A percentile compares a stretch with the other conserved stretches of the same genome.
These are phyloP conservation scores for Populus hybrid DNA, from an alignment of 441 rosid genomes.

Conservation along the genomic window DNA sequence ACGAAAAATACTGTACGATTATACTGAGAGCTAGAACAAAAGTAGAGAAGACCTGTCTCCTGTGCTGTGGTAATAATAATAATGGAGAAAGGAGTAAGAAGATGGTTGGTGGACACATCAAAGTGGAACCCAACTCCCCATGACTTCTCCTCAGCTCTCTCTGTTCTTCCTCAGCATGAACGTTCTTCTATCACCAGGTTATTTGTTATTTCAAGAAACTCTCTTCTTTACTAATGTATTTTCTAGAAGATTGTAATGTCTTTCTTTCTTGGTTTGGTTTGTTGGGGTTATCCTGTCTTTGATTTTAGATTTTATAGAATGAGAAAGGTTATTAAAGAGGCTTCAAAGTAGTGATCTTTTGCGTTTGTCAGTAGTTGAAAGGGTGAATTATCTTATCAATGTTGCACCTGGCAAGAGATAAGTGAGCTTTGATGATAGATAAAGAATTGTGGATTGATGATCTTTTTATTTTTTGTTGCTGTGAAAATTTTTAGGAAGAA, in stretches of 20 bases:
- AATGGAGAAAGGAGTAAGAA: conserved; percentile 55
- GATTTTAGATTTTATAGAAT: background rate
- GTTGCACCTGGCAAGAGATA: background rate
- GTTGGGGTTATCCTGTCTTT: background rate
- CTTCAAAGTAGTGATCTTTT: background rate
- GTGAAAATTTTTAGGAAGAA: background rate
- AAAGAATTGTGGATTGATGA: background rate
- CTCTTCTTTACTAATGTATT: background rate
- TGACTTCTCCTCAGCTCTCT: conserved; percentile 46
- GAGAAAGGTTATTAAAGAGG: background rate
- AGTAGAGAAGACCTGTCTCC: background rate
- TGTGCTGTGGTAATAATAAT: background rate
- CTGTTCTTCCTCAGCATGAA: conserved; percentile 45
- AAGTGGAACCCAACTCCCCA: conserved; percentile 54
- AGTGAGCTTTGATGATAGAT: background rate
- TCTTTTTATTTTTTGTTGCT: background rate
- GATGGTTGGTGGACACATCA: conserved; percentile 62
- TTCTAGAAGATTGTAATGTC: background rate
- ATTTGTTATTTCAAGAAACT: background rate
- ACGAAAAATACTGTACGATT: too few species aligned
- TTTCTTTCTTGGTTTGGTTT: background rate
- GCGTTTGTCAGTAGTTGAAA: background rate
- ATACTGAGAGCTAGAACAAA: background rate
- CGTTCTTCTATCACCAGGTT: conserved; percentile 54
- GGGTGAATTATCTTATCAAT: background rate